phyloP scores from a whole-genome alignment of 768 basidiomycete genomes.

The Melanogaster broomeanus region DNA sequence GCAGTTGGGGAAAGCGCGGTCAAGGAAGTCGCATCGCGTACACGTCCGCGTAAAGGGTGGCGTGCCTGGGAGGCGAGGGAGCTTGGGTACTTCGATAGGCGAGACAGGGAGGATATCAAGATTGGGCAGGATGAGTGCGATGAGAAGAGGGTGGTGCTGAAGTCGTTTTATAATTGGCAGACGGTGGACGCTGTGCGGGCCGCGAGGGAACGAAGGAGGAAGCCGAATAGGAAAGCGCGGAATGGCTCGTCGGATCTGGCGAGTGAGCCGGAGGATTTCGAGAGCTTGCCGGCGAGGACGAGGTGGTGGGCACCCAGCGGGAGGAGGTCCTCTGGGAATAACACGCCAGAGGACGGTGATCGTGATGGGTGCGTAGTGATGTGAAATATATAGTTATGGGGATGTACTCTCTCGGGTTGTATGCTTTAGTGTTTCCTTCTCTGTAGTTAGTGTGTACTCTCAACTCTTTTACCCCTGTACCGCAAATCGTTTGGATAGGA shows the following conservation, averaged over 20 bases:
- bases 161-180: conserved; percentile 87
- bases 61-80: conserved; percentile 71
- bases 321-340: conserved; percentile 48
- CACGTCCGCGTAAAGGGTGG: conserved; percentile 74
- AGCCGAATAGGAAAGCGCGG: conserved; percentile 45
- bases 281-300: conserved; percentile 18
- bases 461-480: conserved; percentile 14
- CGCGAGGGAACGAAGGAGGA: conserved; percentile 63
- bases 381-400: conserved; percentile 41
- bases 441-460: conserved; percentile 11
- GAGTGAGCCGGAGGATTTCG: conserved; percentile 33
- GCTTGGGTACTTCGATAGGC: conserved; percentile 68
- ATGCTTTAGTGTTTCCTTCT: conserved; percentile 25
- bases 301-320: conserved; percentile 47
- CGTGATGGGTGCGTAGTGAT: conserved; percentile 70
- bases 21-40: conserved; percentile 57
- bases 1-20: conserved; percentile 60
- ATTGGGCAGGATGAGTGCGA: conserved; percentile 85
- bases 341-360: conserved; percentile 49
- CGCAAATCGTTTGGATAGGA: conserved; percentile 10
- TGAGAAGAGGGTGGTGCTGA: conserved; percentile 66
- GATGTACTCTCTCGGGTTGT: conserved; percentile 29
- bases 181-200: conserved; percentile 75
- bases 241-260: conserved; percentile 36
- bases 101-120: conserved; percentile 66